Evolutionary conservation across 352 stramenopile genomes (phyloP), one percentile per base, ranked within the genome.

Genomic region (Phytophthora sp.): DNA sequence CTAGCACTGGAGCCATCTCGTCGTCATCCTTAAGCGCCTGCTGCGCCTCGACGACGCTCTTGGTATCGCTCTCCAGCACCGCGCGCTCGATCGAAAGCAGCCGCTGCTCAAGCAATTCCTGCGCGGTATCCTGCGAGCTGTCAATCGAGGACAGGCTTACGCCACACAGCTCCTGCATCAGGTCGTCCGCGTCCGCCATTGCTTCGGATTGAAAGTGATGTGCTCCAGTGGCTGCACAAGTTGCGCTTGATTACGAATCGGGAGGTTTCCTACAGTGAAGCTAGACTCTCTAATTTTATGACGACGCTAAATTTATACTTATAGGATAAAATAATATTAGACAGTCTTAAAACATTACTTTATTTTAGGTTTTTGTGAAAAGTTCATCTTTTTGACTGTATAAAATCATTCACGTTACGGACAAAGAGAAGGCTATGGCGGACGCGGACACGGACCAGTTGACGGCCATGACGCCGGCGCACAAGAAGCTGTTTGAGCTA

Each of bases 401-500:
- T 7, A n/a, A n/a, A n/a, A n/a, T n/a, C n/a, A n/a, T n/a, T n/a
- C n/a, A n/a, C n/a, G n/a, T n/a, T n/a, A n/a, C n/a, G n/a, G n/a
- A n/a, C n/a, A n/a, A n/a, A n/a, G n/a, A n/a, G n/a, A n/a, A n/a
- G n/a, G n/a, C n/a, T 24, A 78, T 72, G 57, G 39, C 62, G 54
- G 59, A 74, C 67, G 54, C 31, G 49, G 73, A 83, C 46, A 67
- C 82, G 13, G 82, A 88, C 60, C 55, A 73, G 21, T 49, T 87
- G 47, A 74, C 77, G 60, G 68, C 73, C 23, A 90, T 93, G 84
- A 92, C 84, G 59, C 81, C 84, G 20, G 84, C 82, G 57, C 82
- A 94, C 64, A 77, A 66, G 39, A 94, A 92, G 71, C 80, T 94
- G 57, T 94, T 94, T 68, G 79, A 94, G 75, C 69, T 94, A 52